Conservation (phyloP, 1,139 yeast genomes). For the Kodamaea anthophila region DNA sequence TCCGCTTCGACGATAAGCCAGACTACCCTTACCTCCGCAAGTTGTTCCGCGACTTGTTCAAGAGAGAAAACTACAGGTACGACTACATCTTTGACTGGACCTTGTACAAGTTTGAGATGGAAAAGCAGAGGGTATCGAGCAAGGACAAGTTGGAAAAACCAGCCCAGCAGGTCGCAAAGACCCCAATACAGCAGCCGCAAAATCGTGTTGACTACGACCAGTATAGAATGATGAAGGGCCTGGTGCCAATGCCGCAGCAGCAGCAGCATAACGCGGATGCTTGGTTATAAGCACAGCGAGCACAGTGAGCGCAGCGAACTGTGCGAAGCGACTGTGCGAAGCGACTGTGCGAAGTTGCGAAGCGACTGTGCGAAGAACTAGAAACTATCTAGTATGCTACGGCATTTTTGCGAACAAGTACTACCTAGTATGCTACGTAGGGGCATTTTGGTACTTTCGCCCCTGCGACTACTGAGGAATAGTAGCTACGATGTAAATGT, state of each 20-base stretch:
- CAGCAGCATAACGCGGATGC: constrained; percentile 8
- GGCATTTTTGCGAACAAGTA: no score
- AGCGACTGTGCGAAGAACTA: no score
- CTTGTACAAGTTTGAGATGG: constrained; percentile 68
- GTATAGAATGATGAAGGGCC: constrained; percentile 1
- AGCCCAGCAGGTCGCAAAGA: constrained; percentile 6
- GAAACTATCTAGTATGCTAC: no score
- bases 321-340: no score
- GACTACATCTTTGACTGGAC: constrained; percentile 98
- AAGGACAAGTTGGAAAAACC: constrained; percentile 20
- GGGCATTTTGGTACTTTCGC: no score
- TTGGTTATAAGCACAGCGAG: no score
- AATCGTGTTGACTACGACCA: constrained; percentile 1
- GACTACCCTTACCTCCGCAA: constrained; percentile 88
- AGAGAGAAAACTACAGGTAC: constrained; percentile 83
- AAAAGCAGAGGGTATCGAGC: constrained; percentile 52
- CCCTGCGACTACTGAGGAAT: no score
- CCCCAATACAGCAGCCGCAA: constrained; percentile 1
- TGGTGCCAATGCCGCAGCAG: constrained; percentile 7
- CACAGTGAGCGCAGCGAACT: no score
- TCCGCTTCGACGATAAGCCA: constrained; percentile 94
- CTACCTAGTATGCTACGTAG: no score
- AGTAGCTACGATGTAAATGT: no score
- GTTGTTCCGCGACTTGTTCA: constrained; percentile 81
- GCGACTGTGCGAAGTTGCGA: no score